phyloP scores from a whole-genome alignment of 139 green algal genomes.

The Coelastrella sp. region DNA sequence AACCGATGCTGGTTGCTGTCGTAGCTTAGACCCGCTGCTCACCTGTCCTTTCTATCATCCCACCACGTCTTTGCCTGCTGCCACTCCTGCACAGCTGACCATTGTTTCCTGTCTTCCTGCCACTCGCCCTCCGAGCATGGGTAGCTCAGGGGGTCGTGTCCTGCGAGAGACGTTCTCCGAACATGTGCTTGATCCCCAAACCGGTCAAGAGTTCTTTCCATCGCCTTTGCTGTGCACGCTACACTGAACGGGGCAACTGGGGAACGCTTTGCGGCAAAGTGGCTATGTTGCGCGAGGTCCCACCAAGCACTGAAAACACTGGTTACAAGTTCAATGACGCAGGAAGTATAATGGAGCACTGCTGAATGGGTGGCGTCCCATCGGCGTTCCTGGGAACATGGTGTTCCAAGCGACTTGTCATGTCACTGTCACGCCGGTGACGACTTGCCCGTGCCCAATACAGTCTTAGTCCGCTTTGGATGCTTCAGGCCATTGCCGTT shows the following conservation, averaged over 20 bases:
- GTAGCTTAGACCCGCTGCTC: background rate
- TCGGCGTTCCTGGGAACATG: too few relatives aligned
- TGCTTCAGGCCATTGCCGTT: too few relatives aligned
- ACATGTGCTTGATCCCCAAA: background rate
- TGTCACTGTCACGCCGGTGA: too few relatives aligned
- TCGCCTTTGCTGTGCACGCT: background rate
- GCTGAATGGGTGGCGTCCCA: too few relatives aligned
- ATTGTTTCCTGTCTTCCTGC: background rate
- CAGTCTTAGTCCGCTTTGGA: too few relatives aligned
- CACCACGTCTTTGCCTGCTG: conserved; percentile 25
- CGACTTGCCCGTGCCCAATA: too few relatives aligned
- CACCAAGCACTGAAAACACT: too few relatives aligned
- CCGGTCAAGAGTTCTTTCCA: background rate
- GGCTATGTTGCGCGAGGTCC: too few relatives aligned
- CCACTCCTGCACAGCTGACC: background rate
- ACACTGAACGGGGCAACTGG: background rate
- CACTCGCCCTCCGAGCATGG: conserved; percentile 7
- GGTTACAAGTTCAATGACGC: too few relatives aligned
- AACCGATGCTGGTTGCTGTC: background rate
- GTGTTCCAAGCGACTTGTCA: too few relatives aligned
- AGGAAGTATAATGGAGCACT: too few relatives aligned
- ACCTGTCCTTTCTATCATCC: conserved; percentile 3
- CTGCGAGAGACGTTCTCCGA: background rate
- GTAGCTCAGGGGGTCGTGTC: background rate
- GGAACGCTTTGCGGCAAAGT: too few relatives aligned